Evolutionary conservation across 2,329 filamentous ascomycete genomes (phyloP).

Genomic region (Emericellopsis cladophorae): DNA sequence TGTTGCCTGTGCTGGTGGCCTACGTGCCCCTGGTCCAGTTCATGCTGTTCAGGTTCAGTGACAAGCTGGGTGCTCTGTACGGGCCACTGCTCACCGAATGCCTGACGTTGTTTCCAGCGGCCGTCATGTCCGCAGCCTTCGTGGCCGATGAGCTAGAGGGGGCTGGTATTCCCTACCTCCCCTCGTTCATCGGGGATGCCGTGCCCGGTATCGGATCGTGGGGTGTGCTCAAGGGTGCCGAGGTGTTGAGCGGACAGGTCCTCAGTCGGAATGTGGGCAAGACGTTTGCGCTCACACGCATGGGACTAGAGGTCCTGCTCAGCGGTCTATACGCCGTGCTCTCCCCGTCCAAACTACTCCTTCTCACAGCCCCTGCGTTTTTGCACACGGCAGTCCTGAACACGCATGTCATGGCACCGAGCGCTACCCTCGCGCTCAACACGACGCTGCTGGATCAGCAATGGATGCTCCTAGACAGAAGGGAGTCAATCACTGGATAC

Average conservation of each 20-base stretch:
- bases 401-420: slow-evolving; percentile 53
- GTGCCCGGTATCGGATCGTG: slow-evolving; percentile 55
- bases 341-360: slow-evolving; percentile 54
- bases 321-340: slow-evolving; percentile 51
- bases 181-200: slow-evolving; percentile 47
- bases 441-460: slow-evolving; percentile 48
- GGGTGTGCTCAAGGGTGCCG: slow-evolving; percentile 44
- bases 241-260: slow-evolving; percentile 24
- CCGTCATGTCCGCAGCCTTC: slow-evolving; percentile 49
- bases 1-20: slow-evolving; percentile 62
- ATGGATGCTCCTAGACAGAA: slow-evolving; percentile 67
- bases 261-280: slow-evolving; percentile 43
- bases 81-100: slow-evolving; percentile 68
- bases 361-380: slow-evolving; percentile 54
- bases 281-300: slow-evolving; percentile 52
- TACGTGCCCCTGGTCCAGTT: slow-evolving; percentile 65
- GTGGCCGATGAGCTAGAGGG: slow-evolving; percentile 53
- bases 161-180: slow-evolving; percentile 40
- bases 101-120: slow-evolving; percentile 58
- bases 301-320: slow-evolving; percentile 59
- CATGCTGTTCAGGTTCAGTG: slow-evolving; percentile 55
- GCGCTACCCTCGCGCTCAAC: slow-evolving; percentile 52
- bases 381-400: slow-evolving; percentile 62
- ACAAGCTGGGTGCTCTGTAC: slow-evolving; percentile 49
- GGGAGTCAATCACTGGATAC: slow-evolving; percentile 84